Evolutionary conservation across 306 rosid species (phyloP).

Genomic region (Betula pendula): DNA sequence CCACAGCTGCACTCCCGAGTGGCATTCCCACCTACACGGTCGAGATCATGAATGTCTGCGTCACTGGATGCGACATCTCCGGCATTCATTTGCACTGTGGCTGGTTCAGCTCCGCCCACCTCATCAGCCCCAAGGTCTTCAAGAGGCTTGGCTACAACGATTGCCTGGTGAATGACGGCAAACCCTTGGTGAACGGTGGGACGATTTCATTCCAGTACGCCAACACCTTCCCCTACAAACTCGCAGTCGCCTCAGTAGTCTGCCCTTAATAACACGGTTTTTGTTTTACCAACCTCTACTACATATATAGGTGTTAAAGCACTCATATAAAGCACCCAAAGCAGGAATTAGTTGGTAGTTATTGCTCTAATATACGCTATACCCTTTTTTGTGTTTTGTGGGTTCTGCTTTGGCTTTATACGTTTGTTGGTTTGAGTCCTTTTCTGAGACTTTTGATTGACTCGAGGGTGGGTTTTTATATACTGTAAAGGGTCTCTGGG

Average conservation of each 20-base stretch:
- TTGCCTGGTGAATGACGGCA: constrained; percentile 83
- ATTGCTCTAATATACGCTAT: background rate
- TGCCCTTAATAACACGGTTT: constrained; percentile 28
- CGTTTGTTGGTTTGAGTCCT: background rate
- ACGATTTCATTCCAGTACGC: constrained; percentile 75
- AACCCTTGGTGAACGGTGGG: constrained; percentile 57
- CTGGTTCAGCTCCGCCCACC: constrained; percentile 89
- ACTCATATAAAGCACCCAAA: constrained; percentile 19
- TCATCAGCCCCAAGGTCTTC: constrained; percentile 78
- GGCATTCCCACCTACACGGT: constrained; percentile 89
- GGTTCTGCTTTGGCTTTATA: constrained; percentile 19
- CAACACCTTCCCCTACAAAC: constrained; percentile 65
- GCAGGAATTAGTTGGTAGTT: background rate
- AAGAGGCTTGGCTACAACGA: constrained; percentile 75
- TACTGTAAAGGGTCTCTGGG: constrained; percentile 5
- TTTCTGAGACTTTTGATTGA: background rate
- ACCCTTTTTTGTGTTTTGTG: background rate
- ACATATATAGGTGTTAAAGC: background rate
- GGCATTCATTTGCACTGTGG: constrained; percentile 74
- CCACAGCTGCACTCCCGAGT: constrained; percentile 70
- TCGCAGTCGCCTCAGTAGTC: constrained; percentile 59
- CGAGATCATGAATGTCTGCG: constrained; percentile 70
- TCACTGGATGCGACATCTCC: constrained; percentile 68
- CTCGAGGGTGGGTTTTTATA: background rate
- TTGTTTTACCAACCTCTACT: background rate